Evolutionary conservation across 2,329 filamentous ascomycete species (phyloP), one percentile per base, ranked within the genome.

Genomic region (Colletotrichum echinochloae): DNA sequence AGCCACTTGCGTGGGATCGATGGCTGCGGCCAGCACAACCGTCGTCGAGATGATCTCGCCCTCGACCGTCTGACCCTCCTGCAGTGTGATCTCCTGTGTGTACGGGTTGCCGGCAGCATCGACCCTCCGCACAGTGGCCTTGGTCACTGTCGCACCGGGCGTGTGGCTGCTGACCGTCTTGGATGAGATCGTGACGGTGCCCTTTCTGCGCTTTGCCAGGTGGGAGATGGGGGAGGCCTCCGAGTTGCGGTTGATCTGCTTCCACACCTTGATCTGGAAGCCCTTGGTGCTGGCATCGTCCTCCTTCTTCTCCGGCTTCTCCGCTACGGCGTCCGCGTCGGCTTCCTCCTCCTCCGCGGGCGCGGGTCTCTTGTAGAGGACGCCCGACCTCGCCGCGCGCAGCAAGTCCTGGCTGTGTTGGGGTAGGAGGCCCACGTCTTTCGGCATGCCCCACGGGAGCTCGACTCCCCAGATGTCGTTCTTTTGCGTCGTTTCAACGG

Each of bases 381-480:
- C 87, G 7, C 93, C 93, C 26, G 93, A 93, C 70, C 95, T 89
- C 57, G 94, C 94, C 46, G 93, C 92, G 66, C 93, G 91, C 18
- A 98, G 85, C 6, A 98, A 86, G 73, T 95, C 93, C 76, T 96
- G 93, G 63, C 92, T 95, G 78, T 94, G 92, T 1, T 91, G 88
- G 0, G 93, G 88, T 12, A 98, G 84, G 39, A 97, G 85, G 68
- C 92, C 88, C 37, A 90, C 93, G 78, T 97, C 95, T 76, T 93
- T 92, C 48, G 95, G 95, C 93, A 98, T 95, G 54, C 89, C 89
- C 73, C 88, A 85, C 3, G 93, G 91, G 23, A 94, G 87, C 77
- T 97, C 95, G 57, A 85, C 78, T n/a, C 90, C 91, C 88, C 92
- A 95, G 62, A 89, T 85, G 78, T 92, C 89, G 76, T 90, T 89